Evolutionary conservation across 352 stramenopile genomes (phyloP).

Genomic region (Pythium phragmiticola): DNA sequence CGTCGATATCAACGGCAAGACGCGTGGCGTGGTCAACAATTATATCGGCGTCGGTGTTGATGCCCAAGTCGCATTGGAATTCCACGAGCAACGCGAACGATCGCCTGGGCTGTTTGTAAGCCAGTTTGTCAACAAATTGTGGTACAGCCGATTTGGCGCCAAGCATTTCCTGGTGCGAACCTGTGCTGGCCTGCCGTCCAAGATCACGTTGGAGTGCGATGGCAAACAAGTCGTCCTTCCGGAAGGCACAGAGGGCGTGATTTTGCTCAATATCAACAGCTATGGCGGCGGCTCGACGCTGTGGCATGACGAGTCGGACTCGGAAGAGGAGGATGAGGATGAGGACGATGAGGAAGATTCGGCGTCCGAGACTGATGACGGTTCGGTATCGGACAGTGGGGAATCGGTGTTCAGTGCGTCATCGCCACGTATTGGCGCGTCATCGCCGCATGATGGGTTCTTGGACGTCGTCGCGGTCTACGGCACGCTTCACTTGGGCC

Average conservation of each 20-base stretch:
- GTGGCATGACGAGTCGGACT: slow-evolving; percentile 81
- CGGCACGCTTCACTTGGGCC: slow-evolving; percentile 91
- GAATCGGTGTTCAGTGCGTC: slow-evolving; percentile 22
- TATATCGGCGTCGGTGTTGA: slow-evolving; percentile 89
- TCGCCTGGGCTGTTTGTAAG: slow-evolving; percentile 89
- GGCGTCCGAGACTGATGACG: slow-evolving; percentile 25
- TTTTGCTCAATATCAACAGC: slow-evolving; percentile 89
- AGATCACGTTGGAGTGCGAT: slow-evolving; percentile 81
- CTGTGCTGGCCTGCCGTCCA: slow-evolving; percentile 71
- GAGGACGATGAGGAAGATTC: slow-evolving; percentile 34
- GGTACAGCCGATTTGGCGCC: slow-evolving; percentile 87
- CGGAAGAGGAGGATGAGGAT: slow-evolving; percentile 28
- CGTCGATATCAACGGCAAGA: slow-evolving; percentile 68
- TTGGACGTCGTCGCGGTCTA: slow-evolving; percentile 94
- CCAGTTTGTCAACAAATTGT: slow-evolving; percentile 91
- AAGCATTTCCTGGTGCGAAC: slow-evolving; percentile 87
- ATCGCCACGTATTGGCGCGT: slow-evolving; percentile 39
- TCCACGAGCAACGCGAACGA: slow-evolving; percentile 87
- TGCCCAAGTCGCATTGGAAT: slow-evolving; percentile 87
- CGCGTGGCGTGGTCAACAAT: slow-evolving; percentile 73
- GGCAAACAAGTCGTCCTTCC: slow-evolving; percentile 68
- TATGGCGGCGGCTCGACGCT: slow-evolving; percentile 86
- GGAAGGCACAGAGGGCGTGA: slow-evolving; percentile 78
- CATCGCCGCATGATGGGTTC: slow-evolving; percentile 87
- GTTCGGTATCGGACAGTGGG: slow-evolving; percentile 29